Base-by-base conservation (phyloP, 129 eudicot genomes). In the Silybum marianum region DNA sequence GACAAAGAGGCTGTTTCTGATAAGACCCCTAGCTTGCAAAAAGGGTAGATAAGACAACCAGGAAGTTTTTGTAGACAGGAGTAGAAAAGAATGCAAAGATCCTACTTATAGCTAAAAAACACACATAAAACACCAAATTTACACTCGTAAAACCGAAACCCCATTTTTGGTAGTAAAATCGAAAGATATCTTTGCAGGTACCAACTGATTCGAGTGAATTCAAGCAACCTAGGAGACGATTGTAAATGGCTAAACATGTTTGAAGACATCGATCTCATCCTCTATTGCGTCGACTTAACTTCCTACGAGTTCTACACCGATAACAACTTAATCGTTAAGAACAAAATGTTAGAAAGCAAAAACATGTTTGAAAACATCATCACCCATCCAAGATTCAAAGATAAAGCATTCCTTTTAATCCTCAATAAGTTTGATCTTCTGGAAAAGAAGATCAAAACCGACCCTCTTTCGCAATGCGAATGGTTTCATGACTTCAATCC, bases 401-500 rank as follows among this genome's bases (percentile, higher is more conserved):
- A 89, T 6, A 92, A 82, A 75, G 78, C 86, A 26, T 88, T 89
- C 82, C 90, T 91, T 44, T 84, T 94, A 36, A 36, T 92, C 9
- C 97, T 94, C 77, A 94, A 86, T 81, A 94, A 94, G 58, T 91
- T 85, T n/a, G 97, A 94, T 77, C 88, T 87, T 2, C 84, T 94
- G 2, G 96, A 92, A 73, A 91, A 94, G 60, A 89, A 83, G 84
- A 90, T 94, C 38, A 85, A 86, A 60, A 71, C 73, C 14, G 78
- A 73, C 24, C 98, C 97, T 46, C 92, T 94, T 28, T 65, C 88
- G 4, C 82, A 44, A 9, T 92, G 96, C 23, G 92, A 91, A 1
- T 94, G 98, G 98, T 92, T 94, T 48, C 83, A 77, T 2, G 98
- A 94, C 69, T 94, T 91, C 78, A 86, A 86, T 30, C 98, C 97